These are phyloP conservation scores for Corchorus olitorius DNA, from an alignment of 345 rosid species.

Conservation along the genomic window DNA sequence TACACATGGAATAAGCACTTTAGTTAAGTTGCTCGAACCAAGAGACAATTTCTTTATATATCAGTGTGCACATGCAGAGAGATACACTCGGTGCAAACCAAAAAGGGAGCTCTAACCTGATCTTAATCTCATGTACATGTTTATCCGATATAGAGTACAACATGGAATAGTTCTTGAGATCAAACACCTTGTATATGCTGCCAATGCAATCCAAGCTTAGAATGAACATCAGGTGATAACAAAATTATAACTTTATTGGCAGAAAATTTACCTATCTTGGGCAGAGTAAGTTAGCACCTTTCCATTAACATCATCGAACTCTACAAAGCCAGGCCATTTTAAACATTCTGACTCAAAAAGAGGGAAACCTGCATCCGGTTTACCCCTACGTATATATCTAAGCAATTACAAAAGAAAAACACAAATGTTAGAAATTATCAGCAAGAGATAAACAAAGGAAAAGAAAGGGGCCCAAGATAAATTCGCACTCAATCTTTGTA, in stretches of 20 bases:
- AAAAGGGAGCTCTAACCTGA: constrained; percentile 54
- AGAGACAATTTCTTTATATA: neutral
- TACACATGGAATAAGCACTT: neutral
- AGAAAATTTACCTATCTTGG: constrained; percentile 65
- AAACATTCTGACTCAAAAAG: constrained; percentile 95
- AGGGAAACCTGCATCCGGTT: constrained; percentile 94
- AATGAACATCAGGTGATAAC: constrained; percentile 6
- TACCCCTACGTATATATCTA: constrained; percentile 88
- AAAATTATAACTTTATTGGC: constrained; percentile 13
- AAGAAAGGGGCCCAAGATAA: neutral
- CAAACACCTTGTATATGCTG: constrained; percentile 96
- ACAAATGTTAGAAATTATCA: neutral
- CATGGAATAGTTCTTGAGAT: constrained; percentile 86
- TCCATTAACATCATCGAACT: constrained; percentile 98
- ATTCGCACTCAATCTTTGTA: constrained; percentile 79
- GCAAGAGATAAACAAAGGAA: neutral
- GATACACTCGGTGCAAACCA: neutral
- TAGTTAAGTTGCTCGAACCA: neutral
- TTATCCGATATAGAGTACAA: constrained; percentile 84
- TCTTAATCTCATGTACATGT: constrained; percentile 88
- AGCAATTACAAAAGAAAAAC: constrained; percentile 21
- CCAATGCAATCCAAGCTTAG: constrained; percentile 25
- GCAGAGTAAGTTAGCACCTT: constrained; percentile 96
- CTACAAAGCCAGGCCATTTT: constrained; percentile 99
- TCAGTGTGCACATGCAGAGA: neutral